phyloP scores from a whole-genome alignment of 1,139 yeast genomes.

The Kodamaea plutei region DNA sequence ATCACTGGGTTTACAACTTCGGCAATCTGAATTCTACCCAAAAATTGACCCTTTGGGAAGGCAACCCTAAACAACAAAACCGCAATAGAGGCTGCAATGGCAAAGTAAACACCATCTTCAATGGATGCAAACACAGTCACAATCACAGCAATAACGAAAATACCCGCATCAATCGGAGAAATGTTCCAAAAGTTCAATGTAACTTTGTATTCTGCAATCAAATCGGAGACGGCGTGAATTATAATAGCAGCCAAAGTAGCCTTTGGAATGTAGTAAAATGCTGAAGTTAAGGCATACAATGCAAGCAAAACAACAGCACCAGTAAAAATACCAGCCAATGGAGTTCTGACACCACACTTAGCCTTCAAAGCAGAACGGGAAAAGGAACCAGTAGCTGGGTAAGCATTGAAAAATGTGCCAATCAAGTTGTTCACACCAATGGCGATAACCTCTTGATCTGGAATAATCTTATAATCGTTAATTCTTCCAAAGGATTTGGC shows the following conservation, averaged over 20 bases:
- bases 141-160: constrained; percentile 72
- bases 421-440: constrained; percentile 88
- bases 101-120: constrained; percentile 88
- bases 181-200: constrained; percentile 74
- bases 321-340: constrained; percentile 87
- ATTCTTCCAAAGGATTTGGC: constrained; percentile 90
- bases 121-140: constrained; percentile 78
- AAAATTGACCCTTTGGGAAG: constrained; percentile 75
- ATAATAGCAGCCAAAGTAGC: constrained; percentile 84
- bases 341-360: constrained; percentile 94
- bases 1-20: constrained; percentile 62
- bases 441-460: constrained; percentile 92
- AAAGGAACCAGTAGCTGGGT: constrained; percentile 95
- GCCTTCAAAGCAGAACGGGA: constrained; percentile 92
- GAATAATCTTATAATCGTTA: constrained; percentile 84
- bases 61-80: constrained; percentile 70
- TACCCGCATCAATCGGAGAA: constrained; percentile 71
- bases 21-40: constrained; percentile 71
- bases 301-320: constrained; percentile 88
- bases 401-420: constrained; percentile 89
- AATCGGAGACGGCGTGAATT: constrained; percentile 92
- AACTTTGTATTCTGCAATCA: constrained; percentile 67
- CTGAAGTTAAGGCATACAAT: constrained; percentile 73
- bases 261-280: constrained; percentile 87
- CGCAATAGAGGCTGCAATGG: constrained; percentile 80